Evolutionary conservation across 768 basidiomycete genomes (phyloP), one percentile per base, ranked within the genome.

Genomic region (Suillus plorans): DNA sequence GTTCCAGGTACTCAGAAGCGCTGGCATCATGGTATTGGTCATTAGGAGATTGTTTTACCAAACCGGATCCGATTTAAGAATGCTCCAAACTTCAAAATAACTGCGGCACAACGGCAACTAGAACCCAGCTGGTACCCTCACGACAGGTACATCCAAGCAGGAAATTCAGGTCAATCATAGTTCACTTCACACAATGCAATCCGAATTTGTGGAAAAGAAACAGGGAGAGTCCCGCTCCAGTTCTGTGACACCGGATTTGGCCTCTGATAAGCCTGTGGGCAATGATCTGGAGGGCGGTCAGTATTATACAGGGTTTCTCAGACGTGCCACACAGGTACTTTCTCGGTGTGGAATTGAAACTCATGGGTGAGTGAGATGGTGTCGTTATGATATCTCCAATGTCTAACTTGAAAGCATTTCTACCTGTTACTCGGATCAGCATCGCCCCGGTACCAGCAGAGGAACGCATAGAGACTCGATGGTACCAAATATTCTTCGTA

Each of bases 401-500:
- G 49, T 25, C 28, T 56, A 31, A 31, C 31, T 31, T 31, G 31
- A 31, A 10, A 59, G 41, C 49, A 61, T 14, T 13, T n/a, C 13
- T 16, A 16, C n/a, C 56, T 12, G 45, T 9, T 53, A 45, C 28
- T 60, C 12, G 53, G 12, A 16, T 20, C 44, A 81, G 81, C 5
- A 79, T 83, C 31, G 70, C 76, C 10, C 83, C 83, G 1, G 74
- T 82, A 12, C 75, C 76, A 2, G 67, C 63, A 1, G 73, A 73
- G 28, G 71, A 76, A 61, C 74, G 82, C 42, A 73, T 77, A 28
- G 81, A 84, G 28, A 78, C 74, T 7, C 74, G 76, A 28, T 76
- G 81, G 69, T 81, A 78, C 65, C 81, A 84, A 67, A 74, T 82
- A 73, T 84, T 83, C 67, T 83, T 84, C 69, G 77, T 82, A n/a